phyloP scores from a whole-genome alignment of 306 rosid genomes.

The Pyrus betulifolia region DNA sequence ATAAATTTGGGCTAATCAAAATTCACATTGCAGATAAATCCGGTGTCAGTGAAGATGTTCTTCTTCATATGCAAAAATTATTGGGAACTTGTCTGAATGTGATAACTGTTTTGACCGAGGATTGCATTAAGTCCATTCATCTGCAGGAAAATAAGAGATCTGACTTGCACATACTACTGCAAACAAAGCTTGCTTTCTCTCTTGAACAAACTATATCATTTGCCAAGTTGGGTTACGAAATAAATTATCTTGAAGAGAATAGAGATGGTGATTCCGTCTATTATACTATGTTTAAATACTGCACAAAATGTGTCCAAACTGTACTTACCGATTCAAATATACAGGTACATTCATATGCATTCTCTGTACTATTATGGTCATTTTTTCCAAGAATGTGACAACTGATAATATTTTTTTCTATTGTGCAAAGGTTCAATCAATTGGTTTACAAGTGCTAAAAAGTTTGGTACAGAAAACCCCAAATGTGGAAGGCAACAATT shows the following conservation, averaged over 20 bases:
- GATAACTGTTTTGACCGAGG: slow-evolving; percentile 46
- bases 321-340: slow-evolving; percentile 55
- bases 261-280: slow-evolving; percentile 26
- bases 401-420: slow-evolving; percentile 16
- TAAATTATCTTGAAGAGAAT: slow-evolving; percentile 30
- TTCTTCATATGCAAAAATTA: slow-evolving; percentile 34
- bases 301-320: slow-evolving; percentile 54
- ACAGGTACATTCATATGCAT: slow-evolving; percentile 45
- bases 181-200: slow-evolving; percentile 74
- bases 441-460: slow-evolving; percentile 80
- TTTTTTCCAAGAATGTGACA: slow-evolving; percentile 14
- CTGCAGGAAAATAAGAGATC: slow-evolving; percentile 44
- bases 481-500: slow-evolving; percentile 44
- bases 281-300: slow-evolving; percentile 39
- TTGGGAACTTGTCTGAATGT: slow-evolving; percentile 58
- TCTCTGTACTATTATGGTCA: slow-evolving; percentile 6
- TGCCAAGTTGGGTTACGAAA: slow-evolving; percentile 54
- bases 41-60: slow-evolving; percentile 38
- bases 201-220: slow-evolving; percentile 64
- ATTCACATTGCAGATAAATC: slow-evolving; percentile 50
- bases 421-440: slow-evolving; percentile 59
- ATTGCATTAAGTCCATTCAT: slow-evolving; percentile 66
- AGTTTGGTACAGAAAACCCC: slow-evolving; percentile 49
- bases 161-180: slow-evolving; percentile 36
- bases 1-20: neutral